Evolutionary conservation across 2,329 filamentous ascomycete genomes (phyloP).

Genomic region (Trichoderma aggressivum): DNA sequence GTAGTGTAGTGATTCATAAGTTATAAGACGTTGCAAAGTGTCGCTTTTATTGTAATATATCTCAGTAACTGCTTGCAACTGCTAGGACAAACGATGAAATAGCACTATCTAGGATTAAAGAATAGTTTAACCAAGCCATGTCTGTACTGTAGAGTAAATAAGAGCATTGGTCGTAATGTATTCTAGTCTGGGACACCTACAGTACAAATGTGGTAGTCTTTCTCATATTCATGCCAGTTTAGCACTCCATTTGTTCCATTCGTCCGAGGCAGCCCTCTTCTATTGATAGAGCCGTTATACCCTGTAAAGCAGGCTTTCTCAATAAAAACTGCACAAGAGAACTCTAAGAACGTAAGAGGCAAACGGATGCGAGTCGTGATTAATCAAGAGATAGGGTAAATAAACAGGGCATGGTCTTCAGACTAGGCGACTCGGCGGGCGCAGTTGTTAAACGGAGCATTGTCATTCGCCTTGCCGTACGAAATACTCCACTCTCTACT

Average conservation of each 20-base stretch:
- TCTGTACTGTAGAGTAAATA: neutral
- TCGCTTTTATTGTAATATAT: neutral
- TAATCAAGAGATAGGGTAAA: neutral
- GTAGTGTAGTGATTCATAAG: neutral
- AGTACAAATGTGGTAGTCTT: neutral
- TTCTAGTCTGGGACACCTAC: neutral
- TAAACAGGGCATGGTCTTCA: neutral
- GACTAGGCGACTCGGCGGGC: neutral
- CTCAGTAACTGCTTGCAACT: neutral
- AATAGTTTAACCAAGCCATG: neutral
- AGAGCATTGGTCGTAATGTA: neutral
- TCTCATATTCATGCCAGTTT: neutral
- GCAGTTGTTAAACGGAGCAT: neutral
- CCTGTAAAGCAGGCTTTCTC: neutral
- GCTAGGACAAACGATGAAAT: neutral
- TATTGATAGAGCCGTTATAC: neutral
- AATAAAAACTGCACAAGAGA: neutral
- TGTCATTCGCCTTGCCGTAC: neutral
- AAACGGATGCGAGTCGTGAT: neutral
- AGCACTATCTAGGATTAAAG: neutral
- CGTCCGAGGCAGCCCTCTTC: neutral
- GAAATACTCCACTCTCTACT: neutral
- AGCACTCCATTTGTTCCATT: neutral
- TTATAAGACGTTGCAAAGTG: neutral
- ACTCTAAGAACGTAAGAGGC: neutral